Evolutionary conservation across 2,329 filamentous ascomycete species (phyloP).

Genomic region (Aureobasidium sp.): DNA sequence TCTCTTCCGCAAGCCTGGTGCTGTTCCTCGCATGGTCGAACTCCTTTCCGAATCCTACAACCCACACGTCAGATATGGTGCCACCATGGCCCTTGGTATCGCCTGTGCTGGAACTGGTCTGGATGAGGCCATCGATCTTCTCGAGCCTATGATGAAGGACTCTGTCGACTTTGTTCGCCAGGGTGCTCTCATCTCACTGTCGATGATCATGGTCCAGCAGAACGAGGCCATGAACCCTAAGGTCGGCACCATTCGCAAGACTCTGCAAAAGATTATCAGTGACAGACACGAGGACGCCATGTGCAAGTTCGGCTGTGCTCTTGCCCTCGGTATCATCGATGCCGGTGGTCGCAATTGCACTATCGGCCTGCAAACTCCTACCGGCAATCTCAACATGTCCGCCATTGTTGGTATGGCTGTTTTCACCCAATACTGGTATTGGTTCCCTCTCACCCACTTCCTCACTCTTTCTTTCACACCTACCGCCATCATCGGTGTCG

Average conservation of each 20-base stretch:
- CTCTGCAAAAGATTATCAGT: constrained; percentile 83
- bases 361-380: constrained; percentile 94
- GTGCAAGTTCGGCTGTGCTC: constrained; percentile 94
- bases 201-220: constrained; percentile 99
- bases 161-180: constrained; percentile 97
- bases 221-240: constrained; percentile 99
- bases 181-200: constrained; percentile 83
- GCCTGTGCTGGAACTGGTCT: constrained; percentile 94
- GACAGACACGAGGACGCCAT: constrained; percentile 98
- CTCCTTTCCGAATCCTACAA: constrained; percentile 98
- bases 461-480: constrained; percentile 93
- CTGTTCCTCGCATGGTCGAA: constrained; percentile 97
- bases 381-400: constrained; percentile 96
- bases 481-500: constrained; percentile 88
- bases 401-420: constrained; percentile 97
- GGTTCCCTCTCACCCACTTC: constrained; percentile 99
- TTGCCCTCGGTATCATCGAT: constrained; percentile 95
- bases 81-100: constrained; percentile 96
- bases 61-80: constrained; percentile 94
- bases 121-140: constrained; percentile 89
- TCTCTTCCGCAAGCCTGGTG: constrained; percentile 93
- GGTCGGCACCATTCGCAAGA: constrained; percentile 83
- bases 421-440: constrained; percentile 99
- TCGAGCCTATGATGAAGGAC: constrained; percentile 99
- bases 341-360: constrained; percentile 97